phyloP scores from a whole-genome alignment of 306 rosid genomes.

The Cicer pinnatifidum region DNA sequence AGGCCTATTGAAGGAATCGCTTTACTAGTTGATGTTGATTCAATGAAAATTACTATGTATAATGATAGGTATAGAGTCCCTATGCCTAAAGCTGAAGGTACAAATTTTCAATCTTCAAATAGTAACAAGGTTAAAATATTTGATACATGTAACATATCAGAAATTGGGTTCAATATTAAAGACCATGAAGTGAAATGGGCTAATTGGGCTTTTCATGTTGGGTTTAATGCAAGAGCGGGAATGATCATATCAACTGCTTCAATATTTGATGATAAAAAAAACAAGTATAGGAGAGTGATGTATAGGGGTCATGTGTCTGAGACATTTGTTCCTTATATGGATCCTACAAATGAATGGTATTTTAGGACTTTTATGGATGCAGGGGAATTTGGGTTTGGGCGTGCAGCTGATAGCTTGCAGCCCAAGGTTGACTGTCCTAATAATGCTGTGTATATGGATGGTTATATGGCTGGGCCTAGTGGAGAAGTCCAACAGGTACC shows the following conservation, averaged over 20 bases:
- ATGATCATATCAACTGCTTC: conserved; percentile 79
- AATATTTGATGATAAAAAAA: conserved; percentile 57
- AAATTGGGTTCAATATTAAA: conserved; percentile 51
- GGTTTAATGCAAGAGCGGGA: conserved; percentile 84
- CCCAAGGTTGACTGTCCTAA: conserved; percentile 72
- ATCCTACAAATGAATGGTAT: conserved; percentile 81
- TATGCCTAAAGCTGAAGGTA: conserved; percentile 80
- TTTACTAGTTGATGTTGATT: conserved; percentile 67
- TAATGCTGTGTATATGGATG: conserved; percentile 73
- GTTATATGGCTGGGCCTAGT: conserved; percentile 68
- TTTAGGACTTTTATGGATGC: conserved; percentile 85
- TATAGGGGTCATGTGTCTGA: conserved; percentile 93
- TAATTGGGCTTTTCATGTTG: conserved; percentile 80
- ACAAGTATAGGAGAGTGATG: conserved; percentile 59
- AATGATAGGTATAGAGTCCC: conserved; percentile 64
- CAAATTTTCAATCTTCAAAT: conserved; percentile 56
- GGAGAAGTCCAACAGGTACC: conserved; percentile 67
- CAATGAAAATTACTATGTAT: conserved; percentile 64
- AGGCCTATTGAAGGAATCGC: conserved; percentile 86
- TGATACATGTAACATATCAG: conserved; percentile 42
- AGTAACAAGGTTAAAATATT: conserved; percentile 34
- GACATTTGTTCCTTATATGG: conserved; percentile 88
- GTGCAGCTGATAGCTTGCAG: conserved; percentile 71
- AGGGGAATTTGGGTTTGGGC: conserved; percentile 88
- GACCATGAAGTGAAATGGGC: conserved; percentile 74